Evolutionary conservation across 2,329 filamentous ascomycete species (phyloP).

Genomic region (Zymoseptoria ardabiliae): DNA sequence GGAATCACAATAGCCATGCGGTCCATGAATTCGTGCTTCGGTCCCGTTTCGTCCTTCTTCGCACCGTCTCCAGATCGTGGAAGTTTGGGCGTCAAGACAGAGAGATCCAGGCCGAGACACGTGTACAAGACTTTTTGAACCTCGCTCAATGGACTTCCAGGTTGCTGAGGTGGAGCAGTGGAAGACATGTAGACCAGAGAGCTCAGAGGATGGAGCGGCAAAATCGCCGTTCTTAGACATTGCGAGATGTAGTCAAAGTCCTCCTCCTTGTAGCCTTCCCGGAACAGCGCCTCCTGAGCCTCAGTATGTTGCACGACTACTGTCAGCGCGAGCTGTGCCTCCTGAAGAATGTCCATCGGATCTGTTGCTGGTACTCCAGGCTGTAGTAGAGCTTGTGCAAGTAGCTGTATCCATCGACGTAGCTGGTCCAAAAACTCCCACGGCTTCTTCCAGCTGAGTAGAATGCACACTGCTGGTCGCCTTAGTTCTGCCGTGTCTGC

Average conservation of each 20-base stretch:
- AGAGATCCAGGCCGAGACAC: slow-evolving; percentile 52
- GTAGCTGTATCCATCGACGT: slow-evolving; percentile 78
- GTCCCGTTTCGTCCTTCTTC: slow-evolving; percentile 46
- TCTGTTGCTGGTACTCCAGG: slow-evolving; percentile 50
- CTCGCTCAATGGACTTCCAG: slow-evolving; percentile 26
- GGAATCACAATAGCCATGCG: slow-evolving; percentile 91
- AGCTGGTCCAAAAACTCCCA: slow-evolving; percentile 88
- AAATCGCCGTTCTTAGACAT: slow-evolving; percentile 77
- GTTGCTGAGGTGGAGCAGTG: slow-evolving; percentile 27
- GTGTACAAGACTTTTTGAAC: slow-evolving; percentile 77
- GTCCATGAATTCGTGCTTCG: slow-evolving; percentile 52
- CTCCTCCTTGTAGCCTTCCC: slow-evolving; percentile 89
- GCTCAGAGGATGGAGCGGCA: slow-evolving; percentile 59
- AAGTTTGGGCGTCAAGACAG: slow-evolving; percentile 27
- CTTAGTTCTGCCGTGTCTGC: background rate
- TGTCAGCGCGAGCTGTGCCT: slow-evolving; percentile 80
- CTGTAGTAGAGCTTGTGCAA: slow-evolving; percentile 68
- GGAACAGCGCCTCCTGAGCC: slow-evolving; percentile 84
- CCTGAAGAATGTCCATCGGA: slow-evolving; percentile 76
- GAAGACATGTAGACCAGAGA: slow-evolving; percentile 40
- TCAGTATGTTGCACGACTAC: slow-evolving; percentile 96
- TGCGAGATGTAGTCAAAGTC: slow-evolving; percentile 95
- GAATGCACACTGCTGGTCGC: slow-evolving; percentile 55
- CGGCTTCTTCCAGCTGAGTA: slow-evolving; percentile 93
- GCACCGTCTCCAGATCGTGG: slow-evolving; percentile 48